A percentile compares a stretch with the other conserved stretches of the same genome.
Evolutionary conservation across 192 early-diverging fungal species (phyloP).

Genomic region (Coemansia sp.): DNA sequence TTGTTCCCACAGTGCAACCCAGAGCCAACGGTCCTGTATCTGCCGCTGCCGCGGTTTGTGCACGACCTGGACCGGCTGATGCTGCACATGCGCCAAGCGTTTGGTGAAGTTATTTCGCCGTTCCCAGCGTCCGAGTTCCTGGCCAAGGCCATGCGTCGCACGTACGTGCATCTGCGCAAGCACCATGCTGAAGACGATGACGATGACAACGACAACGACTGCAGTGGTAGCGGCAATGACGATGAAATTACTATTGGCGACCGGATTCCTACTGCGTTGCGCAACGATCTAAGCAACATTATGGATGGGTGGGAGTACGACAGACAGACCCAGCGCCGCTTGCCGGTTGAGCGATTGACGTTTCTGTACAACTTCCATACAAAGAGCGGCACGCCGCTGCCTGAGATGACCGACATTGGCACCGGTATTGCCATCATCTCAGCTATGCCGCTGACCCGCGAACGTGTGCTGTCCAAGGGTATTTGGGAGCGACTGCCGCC

Average conservation of each 20-base stretch:
- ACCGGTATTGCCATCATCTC: conserved; percentile 35
- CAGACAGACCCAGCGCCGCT: conserved; percentile 28
- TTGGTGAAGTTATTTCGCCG: conserved; percentile 37
- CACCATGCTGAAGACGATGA: conserved; percentile 6
- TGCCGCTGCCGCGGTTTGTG: conserved; percentile 52
- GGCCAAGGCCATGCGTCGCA: conserved; percentile 38
- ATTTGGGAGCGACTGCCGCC: conserved; percentile 21
- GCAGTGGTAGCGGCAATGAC: neutral
- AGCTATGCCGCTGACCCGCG: conserved; percentile 31
- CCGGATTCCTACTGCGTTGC: conserved; percentile 31
- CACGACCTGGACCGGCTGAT: conserved; percentile 40
- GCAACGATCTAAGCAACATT: conserved; percentile 26
- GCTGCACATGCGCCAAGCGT: conserved; percentile 41
- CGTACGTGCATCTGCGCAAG: conserved; percentile 34
- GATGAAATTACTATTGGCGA: conserved; percentile 13
- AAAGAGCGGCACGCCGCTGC: conserved; percentile 17
- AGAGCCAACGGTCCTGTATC: conserved; percentile 45
- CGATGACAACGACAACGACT: conserved; percentile 7
- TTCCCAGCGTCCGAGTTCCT: conserved; percentile 36
- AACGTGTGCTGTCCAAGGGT: conserved; percentile 31
- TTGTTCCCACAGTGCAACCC: conserved; percentile 50
- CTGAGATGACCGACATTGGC: conserved; percentile 45
- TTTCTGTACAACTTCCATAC: conserved; percentile 51
- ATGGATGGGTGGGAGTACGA: conserved; percentile 51
- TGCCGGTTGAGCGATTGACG: conserved; percentile 36